phyloP scores from a whole-genome alignment of 83 land plant genomes.

The Picea engelmannii region DNA sequence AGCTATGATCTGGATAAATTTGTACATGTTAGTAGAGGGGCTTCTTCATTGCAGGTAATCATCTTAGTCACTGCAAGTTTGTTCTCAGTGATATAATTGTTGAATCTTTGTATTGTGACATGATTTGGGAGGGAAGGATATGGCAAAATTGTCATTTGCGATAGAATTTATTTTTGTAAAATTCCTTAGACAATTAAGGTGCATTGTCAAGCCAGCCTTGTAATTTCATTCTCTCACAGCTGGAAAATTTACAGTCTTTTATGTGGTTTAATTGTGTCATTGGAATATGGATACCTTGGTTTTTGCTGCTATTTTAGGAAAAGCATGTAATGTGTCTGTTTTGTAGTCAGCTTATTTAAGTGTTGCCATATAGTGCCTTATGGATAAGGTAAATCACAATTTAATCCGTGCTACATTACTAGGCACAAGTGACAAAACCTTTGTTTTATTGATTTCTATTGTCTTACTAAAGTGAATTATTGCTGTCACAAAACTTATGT shows the following conservation, averaged over 20 bases:
- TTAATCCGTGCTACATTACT: too few species aligned
- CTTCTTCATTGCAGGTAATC: background rate
- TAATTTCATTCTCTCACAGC: too few species aligned
- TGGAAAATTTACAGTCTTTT: background rate
- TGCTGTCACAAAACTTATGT: too few species aligned
- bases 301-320: constrained; percentile 1
- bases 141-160: background rate
- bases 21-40: constrained; percentile 4
- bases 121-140: background rate
- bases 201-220: background rate
- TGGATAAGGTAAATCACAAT: too few species aligned
- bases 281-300: background rate
- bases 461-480: too few species aligned
- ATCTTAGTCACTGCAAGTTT: constrained; percentile 6
- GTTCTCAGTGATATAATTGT: constrained; percentile 7
- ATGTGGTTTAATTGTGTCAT: background rate
- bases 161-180: background rate
- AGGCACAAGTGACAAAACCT: too few species aligned
- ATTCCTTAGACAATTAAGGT: background rate
- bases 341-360: background rate
- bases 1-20: background rate
- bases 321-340: background rate
- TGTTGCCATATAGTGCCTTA: too few species aligned
- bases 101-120: background rate
- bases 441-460: too few species aligned